These are phyloP conservation scores for Coemansia sp. DNA, from an alignment of 192 early-diverging fungal species.

Conservation along the genomic window DNA sequence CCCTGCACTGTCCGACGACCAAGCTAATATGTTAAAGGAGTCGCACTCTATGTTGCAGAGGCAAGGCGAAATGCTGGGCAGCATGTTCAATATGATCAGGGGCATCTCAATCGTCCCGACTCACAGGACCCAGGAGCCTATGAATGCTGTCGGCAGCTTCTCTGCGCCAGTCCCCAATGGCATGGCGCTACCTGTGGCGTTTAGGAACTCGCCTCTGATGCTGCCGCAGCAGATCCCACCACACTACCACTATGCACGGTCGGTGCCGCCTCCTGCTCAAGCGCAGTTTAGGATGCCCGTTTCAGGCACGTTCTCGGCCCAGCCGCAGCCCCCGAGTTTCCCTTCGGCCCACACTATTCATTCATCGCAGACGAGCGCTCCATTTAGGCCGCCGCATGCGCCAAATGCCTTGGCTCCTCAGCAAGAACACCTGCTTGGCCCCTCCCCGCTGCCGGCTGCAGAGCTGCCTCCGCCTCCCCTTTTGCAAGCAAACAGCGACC, in stretches of 20 bases:
- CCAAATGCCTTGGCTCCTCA: background rate
- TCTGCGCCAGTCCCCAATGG: constrained; percentile 22
- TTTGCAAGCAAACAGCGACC: background rate
- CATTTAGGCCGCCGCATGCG: background rate
- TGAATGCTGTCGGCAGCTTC: constrained; percentile 29
- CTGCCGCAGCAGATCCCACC: background rate
- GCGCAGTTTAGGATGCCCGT: background rate
- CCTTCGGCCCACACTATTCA: background rate
- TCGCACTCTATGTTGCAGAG: constrained; percentile 39
- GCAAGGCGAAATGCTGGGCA: constrained; percentile 22
- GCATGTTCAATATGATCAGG: constrained; percentile 22
- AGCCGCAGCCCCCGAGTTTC: background rate
- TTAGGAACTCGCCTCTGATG: background rate
- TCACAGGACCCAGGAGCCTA: constrained; percentile 25
- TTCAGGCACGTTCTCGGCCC: background rate
- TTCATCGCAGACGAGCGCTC: background rate
- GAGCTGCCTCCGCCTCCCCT: background rate
- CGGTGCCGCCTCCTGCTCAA: background rate
- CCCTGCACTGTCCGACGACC: constrained; percentile 21
- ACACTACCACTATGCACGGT: background rate
- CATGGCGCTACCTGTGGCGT: background rate
- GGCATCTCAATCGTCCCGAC: constrained; percentile 9
- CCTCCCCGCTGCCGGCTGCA: background rate
- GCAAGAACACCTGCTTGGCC: background rate
- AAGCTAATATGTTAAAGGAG: constrained; percentile 31